Base-by-base conservation (phyloP, 129 eudicot species). In the Artemisia tridentata region DNA sequence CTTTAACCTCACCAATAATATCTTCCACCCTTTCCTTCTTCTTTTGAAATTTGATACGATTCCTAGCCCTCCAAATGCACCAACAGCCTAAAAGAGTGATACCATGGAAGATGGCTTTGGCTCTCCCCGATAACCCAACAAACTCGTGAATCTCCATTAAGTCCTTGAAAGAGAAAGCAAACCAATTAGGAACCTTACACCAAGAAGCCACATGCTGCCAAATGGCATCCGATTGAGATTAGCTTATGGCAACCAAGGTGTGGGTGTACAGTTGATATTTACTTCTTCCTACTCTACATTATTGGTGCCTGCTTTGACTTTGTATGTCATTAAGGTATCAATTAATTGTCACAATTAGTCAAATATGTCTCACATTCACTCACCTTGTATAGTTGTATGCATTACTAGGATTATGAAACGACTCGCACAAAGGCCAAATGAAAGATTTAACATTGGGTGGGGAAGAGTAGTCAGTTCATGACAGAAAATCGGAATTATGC, bases 271-370 rank as follows among this genome's bases (percentile, higher is more conserved):
- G 75, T 71, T 71, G 75, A 65, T 18, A 71, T 41, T 71, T 57
- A 70, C 45, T 38, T 27, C n/a, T 47, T 25, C 17, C 63, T 31
- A 54, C 50, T 34, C 51, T 17, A 34, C 31, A 54, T 69, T 20
- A 71, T 57, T 45, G 45, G 75, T 71, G 75, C 57, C 45, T 57
- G 23, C 16, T 29, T 57, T 57, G 75, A 71, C 75, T 71, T 56
- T 71, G 21, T 41, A 21, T 56, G 43, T 45, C 55, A 71, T 71
- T 71, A 71, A 71, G 46, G 21, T 71, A 55, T 20, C 43, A 41
- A 71, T 53, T 57, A 71, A 57, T 43, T 60, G 75, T 57, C 65
- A 45, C 47, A 55, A 20, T 45, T 56, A 57, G 25, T 71, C 46
- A 47, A 43, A 18, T 51, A 15, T 57, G 16, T 71, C 65, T 71